A percentile compares a stretch with the other conserved stretches of the same genome.
Conservation (phyloP, 164 flowering plant species). For the Pachysandra terminalis region DNA sequence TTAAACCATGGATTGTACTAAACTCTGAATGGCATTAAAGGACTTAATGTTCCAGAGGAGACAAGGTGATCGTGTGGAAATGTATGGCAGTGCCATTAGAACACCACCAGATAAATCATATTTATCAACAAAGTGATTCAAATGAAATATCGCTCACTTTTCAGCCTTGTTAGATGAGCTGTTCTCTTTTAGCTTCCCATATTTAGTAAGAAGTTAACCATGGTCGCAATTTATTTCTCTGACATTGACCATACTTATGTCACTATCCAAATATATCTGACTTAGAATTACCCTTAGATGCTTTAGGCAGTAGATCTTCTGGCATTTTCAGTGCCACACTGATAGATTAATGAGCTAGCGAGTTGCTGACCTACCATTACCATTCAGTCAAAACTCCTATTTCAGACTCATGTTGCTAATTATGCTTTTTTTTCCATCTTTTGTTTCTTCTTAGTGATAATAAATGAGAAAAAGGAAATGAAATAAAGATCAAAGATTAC, state of each 20-base stretch:
- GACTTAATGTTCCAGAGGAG: too few species aligned
- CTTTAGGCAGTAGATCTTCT: neutral
- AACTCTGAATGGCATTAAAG: too few species aligned
- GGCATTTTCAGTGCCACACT: neutral
- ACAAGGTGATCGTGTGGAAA: too few species aligned
- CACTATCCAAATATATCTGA: too few species aligned
- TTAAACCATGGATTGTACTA: too few species aligned
- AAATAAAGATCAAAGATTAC: neutral
- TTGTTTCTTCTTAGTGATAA: too few species aligned
- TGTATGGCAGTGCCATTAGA: too few species aligned
- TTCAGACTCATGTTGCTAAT: neutral
- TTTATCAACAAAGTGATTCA: too few species aligned
- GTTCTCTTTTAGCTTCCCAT: neutral
- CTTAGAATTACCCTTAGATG: neutral
- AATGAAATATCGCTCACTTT: neutral
- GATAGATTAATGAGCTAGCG: neutral
- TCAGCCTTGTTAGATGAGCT: neutral
- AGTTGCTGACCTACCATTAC: neutral
- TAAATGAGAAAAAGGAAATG: neutral
- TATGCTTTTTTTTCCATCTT: neutral
- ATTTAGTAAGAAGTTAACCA: neutral
- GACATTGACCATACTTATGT: neutral
- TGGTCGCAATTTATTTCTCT: neutral
- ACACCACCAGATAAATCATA: too few species aligned
- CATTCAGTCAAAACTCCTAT: neutral